These are phyloP conservation scores for Fusarium sacchari DNA, from an alignment of 2,329 filamentous ascomycete species.

Conservation along the genomic window DNA sequence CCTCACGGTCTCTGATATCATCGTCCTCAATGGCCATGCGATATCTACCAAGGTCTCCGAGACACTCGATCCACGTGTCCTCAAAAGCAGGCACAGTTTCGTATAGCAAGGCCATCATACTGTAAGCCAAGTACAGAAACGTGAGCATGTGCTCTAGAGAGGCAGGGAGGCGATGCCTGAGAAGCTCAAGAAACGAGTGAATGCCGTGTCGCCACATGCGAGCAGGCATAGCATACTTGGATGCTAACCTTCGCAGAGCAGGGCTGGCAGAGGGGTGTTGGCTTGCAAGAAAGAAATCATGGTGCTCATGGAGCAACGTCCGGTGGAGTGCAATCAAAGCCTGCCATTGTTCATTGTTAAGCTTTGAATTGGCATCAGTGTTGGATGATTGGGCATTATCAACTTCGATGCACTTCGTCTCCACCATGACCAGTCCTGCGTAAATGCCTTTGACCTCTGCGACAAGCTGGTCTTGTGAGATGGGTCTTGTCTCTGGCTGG, in stretches of 20 bases:
- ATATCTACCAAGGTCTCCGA: slow-evolving; percentile 87
- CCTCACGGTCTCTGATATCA: slow-evolving; percentile 77
- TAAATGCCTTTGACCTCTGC: slow-evolving; percentile 88
- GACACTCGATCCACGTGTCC: slow-evolving; percentile 92
- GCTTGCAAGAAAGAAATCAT: slow-evolving; percentile 86
- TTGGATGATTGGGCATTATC: slow-evolving; percentile 69
- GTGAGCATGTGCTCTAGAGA: slow-evolving; percentile 90
- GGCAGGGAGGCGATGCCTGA: slow-evolving; percentile 77
- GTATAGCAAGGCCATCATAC: slow-evolving; percentile 86
- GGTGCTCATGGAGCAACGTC: slow-evolving; percentile 82
- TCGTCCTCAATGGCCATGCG: slow-evolving; percentile 91
- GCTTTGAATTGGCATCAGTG: slow-evolving; percentile 53
- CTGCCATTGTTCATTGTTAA: slow-evolving; percentile 81
- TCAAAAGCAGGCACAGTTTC: slow-evolving; percentile 86
- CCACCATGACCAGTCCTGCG: slow-evolving; percentile 84
- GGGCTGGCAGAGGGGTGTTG: slow-evolving; percentile 84
- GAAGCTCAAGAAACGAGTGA: slow-evolving; percentile 81
- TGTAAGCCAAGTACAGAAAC: slow-evolving; percentile 90
- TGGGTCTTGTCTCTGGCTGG: slow-evolving; percentile 48
- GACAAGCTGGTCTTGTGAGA: slow-evolving; percentile 81
- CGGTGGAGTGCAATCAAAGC: slow-evolving; percentile 84
- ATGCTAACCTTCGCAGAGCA: slow-evolving; percentile 73
- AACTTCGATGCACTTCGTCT: slow-evolving; percentile 87
- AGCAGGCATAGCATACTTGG: slow-evolving; percentile 90
- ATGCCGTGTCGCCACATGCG: slow-evolving; percentile 96